These are phyloP conservation scores for Tylopilus sp. DNA, from an alignment of 768 basidiomycete species.

Conservation along the genomic window DNA sequence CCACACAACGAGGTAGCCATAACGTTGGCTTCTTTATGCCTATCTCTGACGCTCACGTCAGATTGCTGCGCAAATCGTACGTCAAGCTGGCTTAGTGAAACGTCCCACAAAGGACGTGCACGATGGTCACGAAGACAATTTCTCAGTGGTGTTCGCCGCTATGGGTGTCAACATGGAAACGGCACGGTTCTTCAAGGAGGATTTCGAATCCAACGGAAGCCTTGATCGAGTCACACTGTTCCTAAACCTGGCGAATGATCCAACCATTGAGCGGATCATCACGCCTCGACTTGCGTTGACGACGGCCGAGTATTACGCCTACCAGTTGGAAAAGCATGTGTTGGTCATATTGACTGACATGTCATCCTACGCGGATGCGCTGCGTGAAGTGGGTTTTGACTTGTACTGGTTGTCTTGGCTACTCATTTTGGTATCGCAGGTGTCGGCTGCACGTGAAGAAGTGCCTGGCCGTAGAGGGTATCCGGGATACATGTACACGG, in stretches of 20 bases:
- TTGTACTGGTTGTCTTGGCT: constrained; percentile 6
- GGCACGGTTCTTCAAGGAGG: constrained; percentile 98
- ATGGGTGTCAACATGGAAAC: constrained; percentile 99
- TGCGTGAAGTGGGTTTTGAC: constrained; percentile 72
- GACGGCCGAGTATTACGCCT: constrained; percentile 99
- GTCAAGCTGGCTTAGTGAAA: constrained; percentile 96
- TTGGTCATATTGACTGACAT: constrained; percentile 99
- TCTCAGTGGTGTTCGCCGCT: constrained; percentile 98
- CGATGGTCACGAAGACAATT: constrained; percentile 99
- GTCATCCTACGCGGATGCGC: constrained; percentile 95
- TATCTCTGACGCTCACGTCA: constrained; percentile 35
- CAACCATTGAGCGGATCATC: constrained; percentile 99
- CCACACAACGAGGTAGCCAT: constrained; percentile 90
- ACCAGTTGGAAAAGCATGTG: constrained; percentile 99
- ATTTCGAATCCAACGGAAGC: constrained; percentile 98
- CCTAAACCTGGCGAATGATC: constrained; percentile 98
- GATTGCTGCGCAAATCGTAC: constrained; percentile 99
- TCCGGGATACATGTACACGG: constrained; percentile 98
- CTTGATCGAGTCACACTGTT: constrained; percentile 97
- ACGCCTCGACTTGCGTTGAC: constrained; percentile 97
- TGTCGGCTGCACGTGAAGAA: constrained; percentile 98
- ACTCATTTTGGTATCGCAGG: constrained; percentile 33
- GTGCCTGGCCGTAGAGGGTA: constrained; percentile 99
- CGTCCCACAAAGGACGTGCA: constrained; percentile 96
- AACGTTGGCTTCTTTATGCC: constrained; percentile 19